These are phyloP conservation scores for Solanum hybrid DNA, from an alignment of 305 asterid species.

Conservation along the genomic window DNA sequence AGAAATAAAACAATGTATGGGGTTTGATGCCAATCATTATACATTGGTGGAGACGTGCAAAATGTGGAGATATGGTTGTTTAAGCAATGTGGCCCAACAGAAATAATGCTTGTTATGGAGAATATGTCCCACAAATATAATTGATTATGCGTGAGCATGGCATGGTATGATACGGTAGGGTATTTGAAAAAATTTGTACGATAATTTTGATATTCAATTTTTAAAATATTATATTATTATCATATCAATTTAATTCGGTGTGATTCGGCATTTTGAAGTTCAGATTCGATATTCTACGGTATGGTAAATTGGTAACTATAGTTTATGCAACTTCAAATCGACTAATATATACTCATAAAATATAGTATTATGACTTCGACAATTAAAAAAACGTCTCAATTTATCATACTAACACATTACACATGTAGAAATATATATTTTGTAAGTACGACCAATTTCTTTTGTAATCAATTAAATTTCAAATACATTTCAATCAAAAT, in stretches of 20 bases:
- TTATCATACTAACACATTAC: background rate
- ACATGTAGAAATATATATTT: no score
- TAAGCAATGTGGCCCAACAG: background rate
- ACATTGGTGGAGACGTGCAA: background rate
- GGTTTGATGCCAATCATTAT: background rate
- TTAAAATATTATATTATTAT: no score
- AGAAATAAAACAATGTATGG: background rate
- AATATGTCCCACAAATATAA: background rate
- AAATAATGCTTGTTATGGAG: background rate
- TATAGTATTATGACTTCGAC: background rate
- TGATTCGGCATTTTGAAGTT: background rate
- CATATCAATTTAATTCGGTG: no score
- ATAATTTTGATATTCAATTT: background rate
- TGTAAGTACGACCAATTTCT: background rate
- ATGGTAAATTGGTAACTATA: background rate
- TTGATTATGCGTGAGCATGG: no score
- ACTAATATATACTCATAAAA: background rate
- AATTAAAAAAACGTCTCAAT: background rate
- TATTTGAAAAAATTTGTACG: no score
- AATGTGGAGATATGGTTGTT: background rate
- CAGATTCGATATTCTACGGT: no score
- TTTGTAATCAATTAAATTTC: background rate
- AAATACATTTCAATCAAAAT: background rate
- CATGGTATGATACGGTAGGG: no score
- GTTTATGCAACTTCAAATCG: background rate